Evolutionary conservation across 768 basidiomycete genomes (phyloP), one percentile per base, ranked within the genome.

Genomic region (Asterophora lycoperdoides): DNA sequence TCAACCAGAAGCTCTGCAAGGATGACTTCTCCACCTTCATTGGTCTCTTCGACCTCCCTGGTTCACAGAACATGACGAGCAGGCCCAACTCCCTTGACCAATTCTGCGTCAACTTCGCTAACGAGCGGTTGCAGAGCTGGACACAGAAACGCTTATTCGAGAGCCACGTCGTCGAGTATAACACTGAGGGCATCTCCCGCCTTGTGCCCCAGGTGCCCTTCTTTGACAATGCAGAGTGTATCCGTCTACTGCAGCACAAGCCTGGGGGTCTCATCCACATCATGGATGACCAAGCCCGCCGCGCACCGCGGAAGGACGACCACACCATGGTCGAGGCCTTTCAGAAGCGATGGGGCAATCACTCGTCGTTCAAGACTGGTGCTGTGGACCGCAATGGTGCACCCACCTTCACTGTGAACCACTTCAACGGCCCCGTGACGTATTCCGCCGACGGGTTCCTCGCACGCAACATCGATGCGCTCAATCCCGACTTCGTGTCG

Each of bases 241-340:
- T 98, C 26, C 81, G 91, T 7, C 73, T 99, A 26, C 69, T 98
- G 35, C 86, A 93, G 61, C 86, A 91, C 61, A 74, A 74, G 46
- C 93, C 90, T 1, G 94, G 93, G 8, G 96, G 96, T 1, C 73
- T 99, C 28, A 83, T 97, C 45, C 92, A 95, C 60, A 97, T 98
- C 66, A 91, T 97, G 87, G 94, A 98, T 61, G 95, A 98, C 62
- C 93, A 96, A 66, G 89, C 93, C 1, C 78, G 87, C 10, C 77
- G 89, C 33, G 78, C 80, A 48, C 85, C 82, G 51, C 94, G 93
- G 70, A 93, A 94, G 80, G 94, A 86, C 2, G 92, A 95, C 59
- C 79, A 86, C 46, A 90, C 87, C 0, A 96, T 98, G 92, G 81
- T 94, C 8, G 93, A 96, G 58, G 91, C 94, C 0, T 92, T 97